These are phyloP conservation scores for Solanum hybrid DNA, from an alignment of 305 asterid species.

Conservation along the genomic window DNA sequence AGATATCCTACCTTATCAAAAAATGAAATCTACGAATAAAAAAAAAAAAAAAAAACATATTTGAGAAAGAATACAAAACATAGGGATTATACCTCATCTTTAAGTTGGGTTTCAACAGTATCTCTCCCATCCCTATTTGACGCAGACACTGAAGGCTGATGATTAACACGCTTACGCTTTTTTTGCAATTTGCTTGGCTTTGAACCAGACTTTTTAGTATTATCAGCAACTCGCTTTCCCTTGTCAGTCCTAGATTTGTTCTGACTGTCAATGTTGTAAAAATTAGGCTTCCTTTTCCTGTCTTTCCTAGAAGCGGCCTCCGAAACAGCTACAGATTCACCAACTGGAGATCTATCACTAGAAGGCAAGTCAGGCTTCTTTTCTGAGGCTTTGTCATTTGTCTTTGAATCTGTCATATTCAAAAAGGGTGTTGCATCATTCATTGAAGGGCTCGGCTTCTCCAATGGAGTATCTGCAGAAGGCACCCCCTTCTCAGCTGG, in stretches of 20 bases:
- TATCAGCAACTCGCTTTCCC: conserved; percentile 34
- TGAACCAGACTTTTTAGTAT: conserved; percentile 25
- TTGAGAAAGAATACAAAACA: conserved; percentile 5
- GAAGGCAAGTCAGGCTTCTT: conserved; percentile 24
- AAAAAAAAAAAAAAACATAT: neutral
- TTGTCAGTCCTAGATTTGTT: conserved; percentile 41
- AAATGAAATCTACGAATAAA: neutral
- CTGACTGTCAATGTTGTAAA: conserved; percentile 16
- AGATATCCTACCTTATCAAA: neutral
- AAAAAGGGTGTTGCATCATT: conserved; percentile 29
- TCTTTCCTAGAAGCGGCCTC: conserved; percentile 25
- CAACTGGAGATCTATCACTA: conserved; percentile 29
- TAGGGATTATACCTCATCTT: conserved; percentile 46
- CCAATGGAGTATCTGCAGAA: conserved; percentile 13
- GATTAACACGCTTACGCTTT: conserved; percentile 30
- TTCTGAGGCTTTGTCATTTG: conserved; percentile 30
- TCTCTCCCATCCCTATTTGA: conserved; percentile 23
- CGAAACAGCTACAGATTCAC: conserved; percentile 27
- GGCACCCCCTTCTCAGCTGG: neutral
- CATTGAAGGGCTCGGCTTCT: conserved; percentile 30
- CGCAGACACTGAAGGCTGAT: conserved; percentile 25
- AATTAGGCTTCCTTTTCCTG: conserved; percentile 48
- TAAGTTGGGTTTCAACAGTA: conserved; percentile 29
- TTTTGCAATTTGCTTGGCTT: conserved; percentile 39
- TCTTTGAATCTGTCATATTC: conserved; percentile 31